Conservation (phyloP, 495 filamentous ascomycete genomes). For the Chaetomium cochliodes region DNA sequence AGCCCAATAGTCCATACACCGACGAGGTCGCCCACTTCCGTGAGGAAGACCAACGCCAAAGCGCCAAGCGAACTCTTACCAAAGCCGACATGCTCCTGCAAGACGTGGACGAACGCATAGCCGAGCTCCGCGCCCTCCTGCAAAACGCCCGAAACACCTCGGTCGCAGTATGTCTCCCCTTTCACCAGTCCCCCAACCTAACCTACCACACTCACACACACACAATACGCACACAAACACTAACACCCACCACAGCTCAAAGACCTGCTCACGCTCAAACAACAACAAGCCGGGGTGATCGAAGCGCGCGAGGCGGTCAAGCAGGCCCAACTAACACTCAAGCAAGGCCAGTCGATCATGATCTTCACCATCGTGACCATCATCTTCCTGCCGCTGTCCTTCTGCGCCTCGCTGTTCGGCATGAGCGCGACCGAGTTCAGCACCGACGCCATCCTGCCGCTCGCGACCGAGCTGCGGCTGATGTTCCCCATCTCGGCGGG, state of each 20-base stretch:
- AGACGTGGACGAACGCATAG: slow-evolving; percentile 25
- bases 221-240: background rate
- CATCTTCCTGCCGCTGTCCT: slow-evolving; percentile 48
- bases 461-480: slow-evolving; percentile 30
- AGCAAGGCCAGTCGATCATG: slow-evolving; percentile 61
- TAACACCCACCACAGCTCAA: slow-evolving; percentile 29
- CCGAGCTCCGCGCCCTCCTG: slow-evolving; percentile 29
- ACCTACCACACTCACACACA: background rate
- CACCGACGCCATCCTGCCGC: slow-evolving; percentile 25
- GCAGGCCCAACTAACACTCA: slow-evolving; percentile 58
- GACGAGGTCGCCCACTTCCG: background rate
- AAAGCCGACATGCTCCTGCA: slow-evolving; percentile 27
- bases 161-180: slow-evolving; percentile 15
- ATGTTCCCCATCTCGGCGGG: slow-evolving; percentile 40
- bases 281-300: slow-evolving; percentile 62
- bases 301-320: slow-evolving; percentile 57
- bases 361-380: slow-evolving; percentile 66
- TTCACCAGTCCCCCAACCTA: background rate
- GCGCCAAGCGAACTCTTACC: slow-evolving; percentile 24
- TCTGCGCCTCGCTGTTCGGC: slow-evolving; percentile 41
- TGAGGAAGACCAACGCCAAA: slow-evolving; percentile 11
- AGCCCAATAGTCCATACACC: background rate
- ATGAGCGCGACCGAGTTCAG: slow-evolving; percentile 41
- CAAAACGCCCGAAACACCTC: slow-evolving; percentile 32
- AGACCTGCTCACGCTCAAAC: slow-evolving; percentile 59